Percentiles rank a stretch among this genome's conserved stretches.
Conservation (phyloP, 2,329 filamentous ascomycete species). For the Stachybotrys elegans region DNA sequence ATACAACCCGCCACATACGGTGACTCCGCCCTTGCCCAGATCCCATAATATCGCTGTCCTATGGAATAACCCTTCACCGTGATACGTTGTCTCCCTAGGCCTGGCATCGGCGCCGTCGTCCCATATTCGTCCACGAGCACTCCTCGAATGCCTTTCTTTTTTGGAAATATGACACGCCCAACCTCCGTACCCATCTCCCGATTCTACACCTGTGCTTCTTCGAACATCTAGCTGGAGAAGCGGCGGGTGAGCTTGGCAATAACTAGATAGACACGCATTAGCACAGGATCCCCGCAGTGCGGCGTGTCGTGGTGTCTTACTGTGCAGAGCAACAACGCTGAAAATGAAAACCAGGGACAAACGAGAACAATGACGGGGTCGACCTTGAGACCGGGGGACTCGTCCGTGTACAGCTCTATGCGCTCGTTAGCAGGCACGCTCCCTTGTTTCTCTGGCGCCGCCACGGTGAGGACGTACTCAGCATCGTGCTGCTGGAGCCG, state of each 20-base stretch:
- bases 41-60: background rate
- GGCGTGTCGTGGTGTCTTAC: constrained; percentile 49
- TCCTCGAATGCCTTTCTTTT: too few species aligned
- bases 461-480: constrained; percentile 66
- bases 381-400: constrained; percentile 94
- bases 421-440: background rate
- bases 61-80: too few species aligned
- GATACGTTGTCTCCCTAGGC: too few species aligned
- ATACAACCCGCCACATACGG: constrained; percentile 2
- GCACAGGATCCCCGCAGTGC: background rate
- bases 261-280: constrained; percentile 47
- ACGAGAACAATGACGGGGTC: constrained; percentile 97
- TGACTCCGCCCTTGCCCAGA: constrained; percentile 3
- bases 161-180: too few species aligned
- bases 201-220: too few species aligned
- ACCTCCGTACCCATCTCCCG: too few species aligned
- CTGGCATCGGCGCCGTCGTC: too few species aligned
- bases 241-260: constrained; percentile 92
- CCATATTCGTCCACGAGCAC: too few species aligned
- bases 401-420: constrained; percentile 76
- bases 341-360: constrained; percentile 97
- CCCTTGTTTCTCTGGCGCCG: background rate
- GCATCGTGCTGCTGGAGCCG: constrained; percentile 96
- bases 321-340: constrained; percentile 93
- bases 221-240: constrained; percentile 63